Percentiles rank a stretch among this genome's conserved stretches.
These are phyloP conservation scores for Apophysomyces variabilis DNA, from an alignment of 371 early-diverging fungal species.

Conservation along the genomic window DNA sequence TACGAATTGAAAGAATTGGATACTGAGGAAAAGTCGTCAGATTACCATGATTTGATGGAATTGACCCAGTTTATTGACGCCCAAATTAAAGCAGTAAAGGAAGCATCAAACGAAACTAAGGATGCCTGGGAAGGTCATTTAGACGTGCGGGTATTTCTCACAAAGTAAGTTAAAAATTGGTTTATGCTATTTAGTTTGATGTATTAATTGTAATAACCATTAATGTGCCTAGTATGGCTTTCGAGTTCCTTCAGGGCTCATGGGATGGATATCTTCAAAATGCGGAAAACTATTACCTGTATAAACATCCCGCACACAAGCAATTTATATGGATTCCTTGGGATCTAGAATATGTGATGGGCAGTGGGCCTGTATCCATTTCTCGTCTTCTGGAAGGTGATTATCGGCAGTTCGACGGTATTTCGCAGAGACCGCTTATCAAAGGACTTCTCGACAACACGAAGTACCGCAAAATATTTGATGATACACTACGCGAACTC, in stretches of 20 bases:
- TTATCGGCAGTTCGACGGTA: constrained; percentile 27
- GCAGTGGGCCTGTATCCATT: constrained; percentile 35
- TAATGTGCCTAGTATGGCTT: constrained; percentile 30
- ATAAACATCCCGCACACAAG: constrained; percentile 26
- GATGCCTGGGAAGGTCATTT: constrained; percentile 32
- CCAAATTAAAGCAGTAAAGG: constrained; percentile 22
- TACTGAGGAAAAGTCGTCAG: constrained; percentile 16
- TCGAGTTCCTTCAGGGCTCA: constrained; percentile 36
- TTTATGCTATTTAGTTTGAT: no score
- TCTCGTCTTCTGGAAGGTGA: constrained; percentile 28
- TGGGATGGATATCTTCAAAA: constrained; percentile 43
- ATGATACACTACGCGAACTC: constrained; percentile 15
- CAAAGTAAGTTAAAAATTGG: constrained; percentile 25
- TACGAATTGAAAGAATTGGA: constrained; percentile 26
- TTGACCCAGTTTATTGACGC: constrained; percentile 39
- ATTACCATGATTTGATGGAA: constrained; percentile 17
- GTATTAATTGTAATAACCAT: not conserved
- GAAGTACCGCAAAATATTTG: constrained; percentile 20
- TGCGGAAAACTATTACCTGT: constrained; percentile 45
- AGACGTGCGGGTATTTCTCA: constrained; percentile 37
- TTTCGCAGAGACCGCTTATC: constrained; percentile 30
- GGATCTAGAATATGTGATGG: constrained; percentile 41
- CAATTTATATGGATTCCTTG: constrained; percentile 32
- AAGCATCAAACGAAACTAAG: not conserved
- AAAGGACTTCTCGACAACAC: constrained; percentile 26